Percentiles rank a stretch among this genome's conserved stretches.
phyloP scores from a whole-genome alignment of 805 yeast species.

The Ogataea minuta region DNA sequence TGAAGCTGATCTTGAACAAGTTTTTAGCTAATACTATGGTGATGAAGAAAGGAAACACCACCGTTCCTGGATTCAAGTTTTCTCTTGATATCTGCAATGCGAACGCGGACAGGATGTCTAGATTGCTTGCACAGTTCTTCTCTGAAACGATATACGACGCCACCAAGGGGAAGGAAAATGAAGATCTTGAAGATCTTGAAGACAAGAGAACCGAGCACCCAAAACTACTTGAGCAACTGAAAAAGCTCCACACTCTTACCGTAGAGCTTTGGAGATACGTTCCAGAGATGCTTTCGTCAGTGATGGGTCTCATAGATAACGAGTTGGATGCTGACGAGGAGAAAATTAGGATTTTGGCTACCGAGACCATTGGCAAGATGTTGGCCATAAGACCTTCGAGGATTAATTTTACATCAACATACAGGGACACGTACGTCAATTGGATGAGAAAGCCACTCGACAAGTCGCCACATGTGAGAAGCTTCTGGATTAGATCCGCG shows the following conservation, averaged over 20 bases:
- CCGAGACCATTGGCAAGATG: slow-evolving; percentile 69
- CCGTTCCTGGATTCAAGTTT: slow-evolving; percentile 62
- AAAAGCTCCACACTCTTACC: slow-evolving; percentile 60
- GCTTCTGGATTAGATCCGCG: slow-evolving; percentile 65
- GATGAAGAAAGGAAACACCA: slow-evolving; percentile 23
- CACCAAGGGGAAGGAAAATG: slow-evolving; percentile 25
- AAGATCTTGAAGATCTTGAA: slow-evolving; percentile 26
- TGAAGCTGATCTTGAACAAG: slow-evolving; percentile 63
- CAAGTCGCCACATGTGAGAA: slow-evolving; percentile 58
- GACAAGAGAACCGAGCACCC: slow-evolving; percentile 20
- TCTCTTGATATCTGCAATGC: slow-evolving; percentile 66
- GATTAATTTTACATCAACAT: slow-evolving; percentile 56
- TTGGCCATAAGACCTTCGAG: slow-evolving; percentile 47
- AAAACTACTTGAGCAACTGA: slow-evolving; percentile 40
- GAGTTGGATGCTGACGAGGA: slow-evolving; percentile 74
- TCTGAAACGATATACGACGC: slow-evolving; percentile 69
- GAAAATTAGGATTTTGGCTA: slow-evolving; percentile 61
- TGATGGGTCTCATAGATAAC: slow-evolving; percentile 76
- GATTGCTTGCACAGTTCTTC: slow-evolving; percentile 74
- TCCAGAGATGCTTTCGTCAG: slow-evolving; percentile 71
- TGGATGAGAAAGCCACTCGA: slow-evolving; percentile 82
- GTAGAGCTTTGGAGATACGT: slow-evolving; percentile 72
- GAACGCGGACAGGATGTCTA: slow-evolving; percentile 69
- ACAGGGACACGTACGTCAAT: slow-evolving; percentile 57
- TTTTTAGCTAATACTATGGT: slow-evolving; percentile 42